A percentile compares a stretch with the other conserved stretches of the same genome.
These are phyloP conservation scores for Plectosphaerella cucumerina DNA, from an alignment of 2,329 filamentous ascomycete genomes.

Conservation along the genomic window DNA sequence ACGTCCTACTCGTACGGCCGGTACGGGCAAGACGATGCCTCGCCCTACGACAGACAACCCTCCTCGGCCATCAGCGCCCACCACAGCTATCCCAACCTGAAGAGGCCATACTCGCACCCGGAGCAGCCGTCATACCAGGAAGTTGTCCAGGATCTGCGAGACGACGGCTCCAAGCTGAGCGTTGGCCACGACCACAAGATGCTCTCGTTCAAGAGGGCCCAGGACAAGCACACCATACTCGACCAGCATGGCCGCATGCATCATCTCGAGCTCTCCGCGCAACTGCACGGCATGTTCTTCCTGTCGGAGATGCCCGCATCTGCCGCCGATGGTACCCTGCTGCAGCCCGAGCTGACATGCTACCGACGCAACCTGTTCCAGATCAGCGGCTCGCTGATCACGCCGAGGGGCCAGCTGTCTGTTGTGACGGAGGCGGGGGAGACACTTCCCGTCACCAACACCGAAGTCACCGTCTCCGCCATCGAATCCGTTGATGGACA, in stretches of 20 bases:
- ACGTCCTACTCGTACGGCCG: conserved; percentile 49
- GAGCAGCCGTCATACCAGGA: conserved; percentile 55
- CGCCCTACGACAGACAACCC: conserved; percentile 50
- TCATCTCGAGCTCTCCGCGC: conserved; percentile 61
- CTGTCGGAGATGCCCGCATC: conserved; percentile 73
- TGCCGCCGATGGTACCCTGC: conserved; percentile 48
- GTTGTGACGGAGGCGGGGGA: conserved; percentile 82
- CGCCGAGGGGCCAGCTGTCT: conserved; percentile 73
- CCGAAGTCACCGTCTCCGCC: conserved; percentile 85
- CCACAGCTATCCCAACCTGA: conserved; percentile 51
- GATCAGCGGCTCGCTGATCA: conserved; percentile 83
- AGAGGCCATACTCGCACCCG: conserved; percentile 53
- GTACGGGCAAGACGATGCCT: conserved; percentile 51
- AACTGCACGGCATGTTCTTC: conserved; percentile 88
- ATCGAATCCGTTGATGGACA: conserved; percentile 95
- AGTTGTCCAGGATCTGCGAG: conserved; percentile 56
- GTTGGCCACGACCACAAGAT: conserved; percentile 60
- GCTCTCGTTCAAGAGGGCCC: conserved; percentile 51
- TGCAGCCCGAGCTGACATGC: conserved; percentile 84
- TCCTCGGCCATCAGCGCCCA: conserved; percentile 39
- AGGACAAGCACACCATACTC: conserved; percentile 57
- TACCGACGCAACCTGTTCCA: conserved; percentile 95
- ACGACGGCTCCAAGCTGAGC: conserved; percentile 52
- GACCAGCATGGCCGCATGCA: conserved; percentile 57
- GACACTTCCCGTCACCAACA: conserved; percentile 73